Conservation (phyloP, 2,329 filamentous ascomycete species). For the Xylariales sp. region DNA sequence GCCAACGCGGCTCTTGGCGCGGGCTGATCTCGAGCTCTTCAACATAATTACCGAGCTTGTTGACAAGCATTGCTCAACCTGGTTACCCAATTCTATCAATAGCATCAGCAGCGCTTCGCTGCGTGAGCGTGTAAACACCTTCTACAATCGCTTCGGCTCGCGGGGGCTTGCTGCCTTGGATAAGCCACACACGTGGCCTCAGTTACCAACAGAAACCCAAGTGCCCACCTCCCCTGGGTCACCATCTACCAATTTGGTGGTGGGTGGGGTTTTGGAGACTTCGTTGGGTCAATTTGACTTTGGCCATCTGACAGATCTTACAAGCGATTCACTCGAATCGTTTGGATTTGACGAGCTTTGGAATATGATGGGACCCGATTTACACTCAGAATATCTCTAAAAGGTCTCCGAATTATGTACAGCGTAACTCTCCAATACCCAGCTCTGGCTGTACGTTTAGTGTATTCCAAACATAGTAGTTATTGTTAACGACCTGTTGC, state of each 20-base stretch:
- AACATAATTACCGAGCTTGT: constrained; percentile 11
- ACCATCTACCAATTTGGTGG: too few species aligned
- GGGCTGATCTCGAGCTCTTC: constrained; percentile 15
- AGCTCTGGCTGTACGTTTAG: too few species aligned
- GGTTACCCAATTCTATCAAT: constrained; percentile 2
- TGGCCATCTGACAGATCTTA: background rate
- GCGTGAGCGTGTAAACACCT: constrained; percentile 1
- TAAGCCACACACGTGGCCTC: too few species aligned
- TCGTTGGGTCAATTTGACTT: background rate
- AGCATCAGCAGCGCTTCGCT: background rate
- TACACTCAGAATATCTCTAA: too few species aligned
- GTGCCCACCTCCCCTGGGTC: too few species aligned
- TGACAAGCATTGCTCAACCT: constrained; percentile 11
- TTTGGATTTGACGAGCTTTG: constrained; percentile 2
- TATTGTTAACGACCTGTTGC: too few species aligned
- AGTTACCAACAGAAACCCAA: too few species aligned
- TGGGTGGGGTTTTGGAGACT: too few species aligned
- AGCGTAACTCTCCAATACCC: too few species aligned
- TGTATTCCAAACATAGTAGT: too few species aligned
- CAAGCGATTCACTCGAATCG: background rate
- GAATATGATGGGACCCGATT: constrained; percentile 1
- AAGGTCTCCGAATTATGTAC: too few species aligned
- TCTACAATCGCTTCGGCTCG: background rate
- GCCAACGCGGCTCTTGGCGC: constrained; percentile 12
- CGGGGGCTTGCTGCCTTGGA: too few species aligned